Conservation (phyloP, 176 grass and related monocot species). For the Oryza longistaminata region DNA sequence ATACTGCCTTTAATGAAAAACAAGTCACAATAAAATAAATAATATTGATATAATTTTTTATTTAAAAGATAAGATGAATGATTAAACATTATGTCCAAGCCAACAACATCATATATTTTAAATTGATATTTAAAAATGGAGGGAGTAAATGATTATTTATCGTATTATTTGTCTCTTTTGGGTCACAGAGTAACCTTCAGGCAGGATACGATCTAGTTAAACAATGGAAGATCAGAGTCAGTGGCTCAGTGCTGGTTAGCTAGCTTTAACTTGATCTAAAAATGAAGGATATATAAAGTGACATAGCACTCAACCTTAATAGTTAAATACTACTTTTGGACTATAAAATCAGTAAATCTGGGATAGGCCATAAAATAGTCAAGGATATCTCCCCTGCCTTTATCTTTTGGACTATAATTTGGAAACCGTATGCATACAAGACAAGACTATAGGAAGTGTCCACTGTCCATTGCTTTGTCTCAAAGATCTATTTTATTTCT, state of each 20-base stretch:
- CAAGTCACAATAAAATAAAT: too few species aligned
- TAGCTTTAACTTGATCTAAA: not conserved
- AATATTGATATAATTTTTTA: too few species aligned
- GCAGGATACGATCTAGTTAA: slow-evolving; percentile 8
- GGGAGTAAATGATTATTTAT: not conserved
- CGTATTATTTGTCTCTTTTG: slow-evolving; percentile 32
- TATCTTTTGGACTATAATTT: not conserved
- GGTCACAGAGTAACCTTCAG: slow-evolving; percentile 15
- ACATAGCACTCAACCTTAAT: slow-evolving; percentile 11
- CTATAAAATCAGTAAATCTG: not conserved
- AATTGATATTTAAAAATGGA: too few species aligned
- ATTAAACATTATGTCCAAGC: too few species aligned
- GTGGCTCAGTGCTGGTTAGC: not conserved
- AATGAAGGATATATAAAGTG: not conserved
- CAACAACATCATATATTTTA: too few species aligned
- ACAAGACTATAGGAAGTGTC: not conserved
- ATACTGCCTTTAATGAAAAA: too few species aligned
- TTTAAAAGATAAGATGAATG: too few species aligned
- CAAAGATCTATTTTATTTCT: not conserved
- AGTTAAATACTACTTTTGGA: not conserved
- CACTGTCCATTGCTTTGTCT: not conserved
- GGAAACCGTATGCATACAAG: not conserved
- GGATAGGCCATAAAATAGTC: not conserved
- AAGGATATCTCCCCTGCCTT: not conserved
- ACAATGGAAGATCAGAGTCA: slow-evolving; percentile 27